These are phyloP conservation scores for Bertia moriformis DNA, from an alignment of 2,329 filamentous ascomycete species.

Conservation along the genomic window DNA sequence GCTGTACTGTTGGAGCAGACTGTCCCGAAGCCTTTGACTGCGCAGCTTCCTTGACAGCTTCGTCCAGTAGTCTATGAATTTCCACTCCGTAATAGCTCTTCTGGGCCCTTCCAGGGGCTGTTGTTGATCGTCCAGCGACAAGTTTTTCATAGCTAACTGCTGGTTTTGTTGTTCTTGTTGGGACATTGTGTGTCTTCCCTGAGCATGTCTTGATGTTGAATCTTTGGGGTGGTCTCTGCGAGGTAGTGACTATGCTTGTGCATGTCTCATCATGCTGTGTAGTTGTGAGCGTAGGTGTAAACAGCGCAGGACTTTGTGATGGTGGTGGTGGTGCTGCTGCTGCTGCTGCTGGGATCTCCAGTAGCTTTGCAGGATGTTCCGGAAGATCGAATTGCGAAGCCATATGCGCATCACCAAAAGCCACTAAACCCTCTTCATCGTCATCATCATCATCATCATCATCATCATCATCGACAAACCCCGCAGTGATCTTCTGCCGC, in stretches of 20 bases:
- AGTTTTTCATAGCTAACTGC: conserved; percentile 32
- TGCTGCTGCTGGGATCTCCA: too few species aligned
- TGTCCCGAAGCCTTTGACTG: conserved; percentile 6
- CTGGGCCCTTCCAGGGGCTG: conserved; percentile 33
- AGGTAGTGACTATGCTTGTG: too few species aligned
- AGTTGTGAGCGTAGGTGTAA: too few species aligned
- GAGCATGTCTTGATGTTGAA: conserved; percentile 24
- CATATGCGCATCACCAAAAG: conserved; percentile 2
- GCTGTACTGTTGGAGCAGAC: neutral
- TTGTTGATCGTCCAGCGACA: conserved; percentile 33
- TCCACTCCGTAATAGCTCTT: conserved; percentile 51
- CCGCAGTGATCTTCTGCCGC: conserved; percentile 19
- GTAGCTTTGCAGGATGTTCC: too few species aligned
- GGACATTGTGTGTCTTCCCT: conserved; percentile 27
- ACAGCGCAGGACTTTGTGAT: too few species aligned
- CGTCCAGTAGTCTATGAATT: conserved; percentile 43
- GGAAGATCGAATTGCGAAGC: neutral
- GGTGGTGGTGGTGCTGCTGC: too few species aligned
- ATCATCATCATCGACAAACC: conserved; percentile 23
- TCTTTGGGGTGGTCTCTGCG: neutral
- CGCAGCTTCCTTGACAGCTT: conserved; percentile 18
- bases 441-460: conserved; percentile 23
- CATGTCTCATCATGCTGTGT: too few species aligned
- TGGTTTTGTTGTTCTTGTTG: conserved; percentile 16
- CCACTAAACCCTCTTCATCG: conserved; percentile 6